Evolutionary conservation across 305 asterid species (phyloP).

Genomic region (Fraxinus dipetala): DNA sequence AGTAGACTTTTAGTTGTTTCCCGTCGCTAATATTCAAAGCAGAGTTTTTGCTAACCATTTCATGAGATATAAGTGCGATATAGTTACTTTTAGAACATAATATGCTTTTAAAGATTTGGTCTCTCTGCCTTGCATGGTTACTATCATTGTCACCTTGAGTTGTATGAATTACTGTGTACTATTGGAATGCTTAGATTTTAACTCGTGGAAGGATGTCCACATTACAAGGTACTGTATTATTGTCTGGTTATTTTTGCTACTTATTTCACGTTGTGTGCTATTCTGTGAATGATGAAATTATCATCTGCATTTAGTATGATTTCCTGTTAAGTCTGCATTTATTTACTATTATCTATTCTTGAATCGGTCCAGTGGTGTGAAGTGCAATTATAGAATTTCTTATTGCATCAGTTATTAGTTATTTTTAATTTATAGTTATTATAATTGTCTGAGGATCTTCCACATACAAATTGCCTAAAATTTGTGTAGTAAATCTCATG

Average conservation of each 20-base stretch:
- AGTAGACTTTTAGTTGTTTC: neutral
- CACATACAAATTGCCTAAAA: neutral
- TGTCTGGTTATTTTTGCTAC: neutral
- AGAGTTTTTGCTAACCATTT: neutral
- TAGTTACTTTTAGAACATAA: neutral
- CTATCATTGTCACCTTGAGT: neutral
- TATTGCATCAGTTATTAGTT: neutral
- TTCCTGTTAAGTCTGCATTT: neutral
- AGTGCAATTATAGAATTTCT: neutral
- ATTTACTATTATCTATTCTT: neutral
- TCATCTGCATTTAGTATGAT: neutral
- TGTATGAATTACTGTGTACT: neutral
- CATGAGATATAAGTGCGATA: neutral
- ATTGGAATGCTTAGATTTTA: neutral
- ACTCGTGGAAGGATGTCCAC: neutral
- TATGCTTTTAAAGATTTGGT: neutral
- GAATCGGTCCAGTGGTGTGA: neutral
- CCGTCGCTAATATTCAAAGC: neutral
- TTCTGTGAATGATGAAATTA: neutral
- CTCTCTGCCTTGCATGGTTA: neutral
- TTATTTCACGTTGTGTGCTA: neutral
- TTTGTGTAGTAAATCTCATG: neutral
- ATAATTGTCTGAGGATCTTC: conserved; percentile 10
- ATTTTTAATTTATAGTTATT: conserved; percentile 7
- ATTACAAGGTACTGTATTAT: neutral